phyloP scores from a whole-genome alignment of 2,329 filamentous ascomycete genomes.

The Helotiales sp. region DNA sequence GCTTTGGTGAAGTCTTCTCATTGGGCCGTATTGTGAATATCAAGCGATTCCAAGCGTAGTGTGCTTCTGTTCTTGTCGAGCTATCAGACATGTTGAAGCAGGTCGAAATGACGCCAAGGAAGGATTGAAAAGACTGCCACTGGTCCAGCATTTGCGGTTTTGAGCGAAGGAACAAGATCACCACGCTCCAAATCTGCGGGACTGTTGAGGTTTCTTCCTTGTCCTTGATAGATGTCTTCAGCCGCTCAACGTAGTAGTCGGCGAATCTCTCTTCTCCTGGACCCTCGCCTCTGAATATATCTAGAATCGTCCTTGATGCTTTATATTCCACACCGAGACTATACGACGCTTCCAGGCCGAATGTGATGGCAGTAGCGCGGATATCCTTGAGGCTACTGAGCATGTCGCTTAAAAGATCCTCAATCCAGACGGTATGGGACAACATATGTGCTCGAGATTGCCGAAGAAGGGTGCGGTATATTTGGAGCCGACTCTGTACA shows the following conservation, averaged over 20 bases:
- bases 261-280: constrained; percentile 53
- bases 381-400: constrained; percentile 78
- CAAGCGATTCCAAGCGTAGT: constrained; percentile 83
- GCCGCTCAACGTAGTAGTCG: constrained; percentile 64
- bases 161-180: constrained; percentile 73
- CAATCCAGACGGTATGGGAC: constrained; percentile 73
- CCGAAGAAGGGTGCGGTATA: constrained; percentile 76
- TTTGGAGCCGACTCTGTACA: constrained; percentile 70
- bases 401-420: constrained; percentile 79
- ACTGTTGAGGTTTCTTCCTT: constrained; percentile 65
- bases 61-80: constrained; percentile 71
- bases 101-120: constrained; percentile 76
- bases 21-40: constrained; percentile 72
- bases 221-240: constrained; percentile 68
- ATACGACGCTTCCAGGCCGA: constrained; percentile 71
- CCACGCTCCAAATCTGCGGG: constrained; percentile 85
- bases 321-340: constrained; percentile 67
- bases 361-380: constrained; percentile 68
- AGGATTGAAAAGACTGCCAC: constrained; percentile 74
- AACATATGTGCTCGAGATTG: constrained; percentile 73
- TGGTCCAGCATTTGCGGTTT: constrained; percentile 56
- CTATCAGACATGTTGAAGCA: constrained; percentile 81
- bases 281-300: constrained; percentile 55
- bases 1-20: constrained; percentile 51
- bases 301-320: constrained; percentile 65